Evolutionary conservation across 2,329 filamentous ascomycete genomes (phyloP), one percentile per base, ranked within the genome.

Genomic region (Pseudogymnoascus sp.): DNA sequence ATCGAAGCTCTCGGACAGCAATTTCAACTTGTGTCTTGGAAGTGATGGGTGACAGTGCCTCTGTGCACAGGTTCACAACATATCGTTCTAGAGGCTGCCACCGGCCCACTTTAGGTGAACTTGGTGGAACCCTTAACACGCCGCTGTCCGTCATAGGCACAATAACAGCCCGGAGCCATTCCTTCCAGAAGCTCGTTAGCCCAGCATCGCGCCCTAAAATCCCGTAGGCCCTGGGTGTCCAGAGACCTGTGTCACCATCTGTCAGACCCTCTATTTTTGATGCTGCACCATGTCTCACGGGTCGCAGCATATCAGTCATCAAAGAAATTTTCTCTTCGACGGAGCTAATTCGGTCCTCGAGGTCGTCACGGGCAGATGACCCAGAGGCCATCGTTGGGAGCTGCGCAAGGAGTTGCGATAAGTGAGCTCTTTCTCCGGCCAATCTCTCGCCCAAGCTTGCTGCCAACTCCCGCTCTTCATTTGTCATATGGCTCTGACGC

Each of bases 51-150:
- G 90, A 93, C 71, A 95, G 89, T 2, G 94, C 94, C 76, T 97
- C 93, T 8, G 92, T 92, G 76, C 94, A 99, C 35, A 99, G 81
- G 73, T 97, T 97, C 76, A 97, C 88, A 35, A 99, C 92, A 74
- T 97, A 99, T 71, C 92, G 87, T 78, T 99, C 94, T 64, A 99
- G 78, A 12, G 94, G 94, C 74, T 97, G 93, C 94, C 94, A 99
- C 72, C 92, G 86, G 48, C 94, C 94, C 66, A 96, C 86, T 70
- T 87, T 90, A 10, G 94, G 92, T 4, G 93, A 97, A 74, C 89
- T 96, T 8, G 91, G 81, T 5, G 94, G 91, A 6, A 99, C 86
- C 62, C 92, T 84, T 67, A 94, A 77, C 31, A 99, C 81, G 12
- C 82, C 86, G 17, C 93, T 91, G 71, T 96, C 92, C 1, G 87